These are phyloP conservation scores for Podospora australis DNA, from an alignment of 495 filamentous ascomycete genomes.

Conservation along the genomic window DNA sequence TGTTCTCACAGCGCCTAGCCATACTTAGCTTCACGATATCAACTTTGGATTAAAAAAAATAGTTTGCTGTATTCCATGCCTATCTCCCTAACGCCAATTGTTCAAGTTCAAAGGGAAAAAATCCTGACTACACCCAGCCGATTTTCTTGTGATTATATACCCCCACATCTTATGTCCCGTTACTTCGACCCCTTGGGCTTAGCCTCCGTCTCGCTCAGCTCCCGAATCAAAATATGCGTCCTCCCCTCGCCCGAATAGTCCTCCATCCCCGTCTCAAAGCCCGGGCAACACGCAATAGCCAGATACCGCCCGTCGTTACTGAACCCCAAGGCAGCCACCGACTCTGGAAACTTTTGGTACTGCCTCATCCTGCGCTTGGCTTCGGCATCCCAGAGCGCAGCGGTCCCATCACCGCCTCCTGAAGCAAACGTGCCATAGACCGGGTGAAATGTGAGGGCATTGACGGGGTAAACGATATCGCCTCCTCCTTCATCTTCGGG, in stretches of 20 bases:
- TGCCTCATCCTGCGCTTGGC: constrained; percentile 85
- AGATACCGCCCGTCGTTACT: constrained; percentile 74
- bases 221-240: constrained; percentile 72
- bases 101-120: too few species aligned
- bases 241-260: constrained; percentile 61
- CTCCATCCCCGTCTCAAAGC: constrained; percentile 88
- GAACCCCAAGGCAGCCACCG: constrained; percentile 71
- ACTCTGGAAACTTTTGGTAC: constrained; percentile 75
- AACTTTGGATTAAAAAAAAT: too few species aligned
- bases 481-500: constrained; percentile 50
- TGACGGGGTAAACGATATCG: constrained; percentile 92
- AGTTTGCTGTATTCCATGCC: too few species aligned
- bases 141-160: too few species aligned
- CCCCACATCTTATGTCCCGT: too few species aligned
- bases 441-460: constrained; percentile 89
- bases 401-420: constrained; percentile 88
- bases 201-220: constrained; percentile 79
- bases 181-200: constrained; percentile 71
- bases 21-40: too few species aligned
- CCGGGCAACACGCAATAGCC: constrained; percentile 77
- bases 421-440: constrained; percentile 85
- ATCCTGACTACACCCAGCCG: too few species aligned
- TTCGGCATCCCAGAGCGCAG: constrained; percentile 92
- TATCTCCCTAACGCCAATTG: too few species aligned
- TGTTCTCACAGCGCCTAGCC: too few species aligned